A percentile compares a stretch with the other conserved stretches of the same genome.
Conservation (phyloP, 2,329 filamentous ascomycete genomes). For the Apiospora kogelbergensis region DNA sequence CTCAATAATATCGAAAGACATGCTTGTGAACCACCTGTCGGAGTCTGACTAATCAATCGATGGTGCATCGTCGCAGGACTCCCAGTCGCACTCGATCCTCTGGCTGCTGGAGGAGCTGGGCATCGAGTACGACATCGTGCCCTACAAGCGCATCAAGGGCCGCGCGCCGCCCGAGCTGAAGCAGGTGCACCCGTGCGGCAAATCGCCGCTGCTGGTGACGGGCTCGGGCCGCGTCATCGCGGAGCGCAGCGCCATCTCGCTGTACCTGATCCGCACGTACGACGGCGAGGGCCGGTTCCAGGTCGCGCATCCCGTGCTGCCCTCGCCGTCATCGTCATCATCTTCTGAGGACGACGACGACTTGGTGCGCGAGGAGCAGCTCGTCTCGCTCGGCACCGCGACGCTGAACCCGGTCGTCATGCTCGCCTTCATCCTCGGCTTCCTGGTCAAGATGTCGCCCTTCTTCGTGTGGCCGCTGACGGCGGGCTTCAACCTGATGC, state of each 20-base stretch:
- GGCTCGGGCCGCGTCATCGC: slow-evolving; percentile 17
- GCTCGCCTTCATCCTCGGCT: slow-evolving; percentile 14
- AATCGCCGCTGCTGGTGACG: slow-evolving; percentile 21
- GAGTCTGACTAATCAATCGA: background rate
- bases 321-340: background rate
- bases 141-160: slow-evolving; percentile 14
- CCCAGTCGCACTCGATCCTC: slow-evolving; percentile 20
- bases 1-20: no score
- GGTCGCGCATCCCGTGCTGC: background rate
- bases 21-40: no score
- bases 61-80: slow-evolving; percentile 14
- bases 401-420: slow-evolving; percentile 15
- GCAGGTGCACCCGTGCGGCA: slow-evolving; percentile 19
- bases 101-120: slow-evolving; percentile 23
- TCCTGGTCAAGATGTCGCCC: slow-evolving; percentile 14
- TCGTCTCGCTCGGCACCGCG: slow-evolving; percentile 19
- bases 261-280: slow-evolving; percentile 20
- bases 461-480: slow-evolving; percentile 16
- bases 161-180: slow-evolving; percentile 15
- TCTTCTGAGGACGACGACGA: slow-evolving; percentile 14
- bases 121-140: slow-evolving; percentile 21
- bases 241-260: slow-evolving; percentile 21
- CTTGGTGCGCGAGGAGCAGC: slow-evolving; percentile 18
- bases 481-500: background rate
- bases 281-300: slow-evolving; percentile 18